Conservation (phyloP, 768 basidiomycete species). For the Psilocybe subaeruginosa region DNA sequence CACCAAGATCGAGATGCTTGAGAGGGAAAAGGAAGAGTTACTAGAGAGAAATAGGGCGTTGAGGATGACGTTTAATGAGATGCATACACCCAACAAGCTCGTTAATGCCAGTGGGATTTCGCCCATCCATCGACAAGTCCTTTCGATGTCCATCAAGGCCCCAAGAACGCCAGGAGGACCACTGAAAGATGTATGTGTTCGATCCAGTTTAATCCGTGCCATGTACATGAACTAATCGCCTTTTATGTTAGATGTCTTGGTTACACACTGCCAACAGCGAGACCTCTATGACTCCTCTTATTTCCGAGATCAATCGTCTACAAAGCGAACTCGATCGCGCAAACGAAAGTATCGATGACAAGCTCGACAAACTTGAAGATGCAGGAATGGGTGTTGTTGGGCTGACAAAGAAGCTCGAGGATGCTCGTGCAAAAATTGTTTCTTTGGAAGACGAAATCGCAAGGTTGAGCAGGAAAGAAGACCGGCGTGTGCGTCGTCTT, state of each 20-base stretch:
- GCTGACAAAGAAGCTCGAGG: slow-evolving; percentile 70
- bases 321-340: slow-evolving; percentile 78
- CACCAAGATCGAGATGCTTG: slow-evolving; percentile 72
- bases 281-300: slow-evolving; percentile 58
- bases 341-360: slow-evolving; percentile 87
- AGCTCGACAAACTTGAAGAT: slow-evolving; percentile 83
- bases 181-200: slow-evolving; percentile 65
- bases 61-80: slow-evolving; percentile 52
- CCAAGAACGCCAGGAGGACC: slow-evolving; percentile 84
- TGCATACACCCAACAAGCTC: slow-evolving; percentile 60
- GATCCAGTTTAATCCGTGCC: neutral
- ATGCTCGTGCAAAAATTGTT: slow-evolving; percentile 61
- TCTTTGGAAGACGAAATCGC: slow-evolving; percentile 71
- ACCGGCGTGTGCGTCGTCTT: slow-evolving; percentile 64
- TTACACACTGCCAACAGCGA: slow-evolving; percentile 64
- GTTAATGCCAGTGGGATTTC: slow-evolving; percentile 64
- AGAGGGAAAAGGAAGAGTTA: slow-evolving; percentile 77
- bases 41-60: slow-evolving; percentile 68
- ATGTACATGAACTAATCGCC: neutral
- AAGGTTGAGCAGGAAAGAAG: slow-evolving; percentile 66
- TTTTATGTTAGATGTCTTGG: slow-evolving; percentile 66
- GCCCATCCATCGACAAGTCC: slow-evolving; percentile 74
- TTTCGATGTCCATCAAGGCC: slow-evolving; percentile 67
- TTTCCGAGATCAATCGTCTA: slow-evolving; percentile 74
- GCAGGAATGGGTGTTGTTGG: slow-evolving; percentile 76